Base-by-base conservation (phyloP, 257 asterid genomes). In the Penstemon eatonii region DNA sequence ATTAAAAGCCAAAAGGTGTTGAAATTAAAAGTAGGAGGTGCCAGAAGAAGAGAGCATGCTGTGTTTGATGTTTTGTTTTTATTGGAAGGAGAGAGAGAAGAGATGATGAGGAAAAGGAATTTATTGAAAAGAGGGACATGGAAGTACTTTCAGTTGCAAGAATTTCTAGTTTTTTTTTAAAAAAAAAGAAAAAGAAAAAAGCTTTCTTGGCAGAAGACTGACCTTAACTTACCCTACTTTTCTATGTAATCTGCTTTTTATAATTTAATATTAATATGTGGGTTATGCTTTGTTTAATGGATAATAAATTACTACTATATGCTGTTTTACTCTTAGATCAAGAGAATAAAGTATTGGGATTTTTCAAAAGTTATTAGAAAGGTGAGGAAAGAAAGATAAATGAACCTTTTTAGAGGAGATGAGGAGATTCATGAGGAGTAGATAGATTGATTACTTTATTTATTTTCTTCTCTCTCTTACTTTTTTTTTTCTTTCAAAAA, bases 61-160 rank as follows among this genome's bases (percentile, higher is more conserved):
- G 49, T 63, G 69, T 69, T 78, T 69, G 67, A 67, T 80, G 69
- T 67, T 61, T 61, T 75, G 58, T 57, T 25, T 25, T 25, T 25
- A 25, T 78, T 71, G 60, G 51, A 45, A 13, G 60, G 63, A 40
- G 55, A 52, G 56, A 68, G 60, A 67, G 2, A 51, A 68, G 73
- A 61, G 43, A 11, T 55, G 33, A 2, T 25, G 60, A 59, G 76
- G 64, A 65, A 63, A 68, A 73, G 75, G 92, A 86, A 86, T 84
- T 83, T 83, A 72, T 80, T 86, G 96, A 76, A 80, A 82, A 36
- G 47, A 84, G 84, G 81, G 82, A 76, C 76, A 78, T 51, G 52
- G 54, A 87, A 75, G 80, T 80, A 83, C 79, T 77, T 82, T 86
- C 81, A 75, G 85, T 74, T 80, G 83, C 86, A 76, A 80, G 69